phyloP scores from a whole-genome alignment of 2,329 filamentous ascomycete genomes.

The Exserohilum rostratum region DNA sequence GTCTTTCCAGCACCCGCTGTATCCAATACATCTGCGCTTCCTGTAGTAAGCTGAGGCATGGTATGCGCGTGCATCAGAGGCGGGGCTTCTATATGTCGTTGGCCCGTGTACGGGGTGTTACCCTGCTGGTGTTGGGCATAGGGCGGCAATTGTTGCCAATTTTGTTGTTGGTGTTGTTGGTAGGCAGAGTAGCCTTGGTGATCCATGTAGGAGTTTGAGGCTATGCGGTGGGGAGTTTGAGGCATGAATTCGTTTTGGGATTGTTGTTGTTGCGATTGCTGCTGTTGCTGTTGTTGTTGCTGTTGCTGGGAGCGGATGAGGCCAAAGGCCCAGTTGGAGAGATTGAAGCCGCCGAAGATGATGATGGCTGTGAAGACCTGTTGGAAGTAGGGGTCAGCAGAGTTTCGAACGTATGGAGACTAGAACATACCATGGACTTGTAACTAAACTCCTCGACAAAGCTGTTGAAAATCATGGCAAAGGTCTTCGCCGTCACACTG shows the following conservation, averaged over 20 bases:
- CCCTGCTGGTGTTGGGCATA: constrained; percentile 16
- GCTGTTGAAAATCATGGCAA: constrained; percentile 91
- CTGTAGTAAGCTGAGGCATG: constrained; percentile 34
- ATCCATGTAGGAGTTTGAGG: constrained; percentile 14
- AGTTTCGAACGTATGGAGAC: no score
- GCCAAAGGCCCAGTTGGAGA: constrained; percentile 66
- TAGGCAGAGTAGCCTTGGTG: constrained; percentile 24
- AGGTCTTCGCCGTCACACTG: constrained; percentile 81
- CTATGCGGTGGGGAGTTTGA: constrained; percentile 41
- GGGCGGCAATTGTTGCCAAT: constrained; percentile 16
- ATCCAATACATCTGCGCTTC: background rate
- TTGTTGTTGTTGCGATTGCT: background rate
- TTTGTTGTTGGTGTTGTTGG: constrained; percentile 24
- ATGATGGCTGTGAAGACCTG: constrained; percentile 57
- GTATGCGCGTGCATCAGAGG: constrained; percentile 35
- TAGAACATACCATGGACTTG: constrained; percentile 70
- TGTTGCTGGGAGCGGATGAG: constrained; percentile 53
- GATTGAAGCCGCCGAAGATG: constrained; percentile 59
- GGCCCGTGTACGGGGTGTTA: constrained; percentile 3
- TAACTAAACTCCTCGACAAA: constrained; percentile 90
- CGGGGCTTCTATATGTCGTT: constrained; percentile 27
- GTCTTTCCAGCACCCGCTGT: constrained; percentile 24
- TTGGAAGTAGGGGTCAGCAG: constrained; percentile 22
- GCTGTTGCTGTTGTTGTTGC: constrained; percentile 12
- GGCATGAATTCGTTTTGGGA: constrained; percentile 31